Base-by-base conservation (phyloP, 345 rosid species). In the Populus simonii region DNA sequence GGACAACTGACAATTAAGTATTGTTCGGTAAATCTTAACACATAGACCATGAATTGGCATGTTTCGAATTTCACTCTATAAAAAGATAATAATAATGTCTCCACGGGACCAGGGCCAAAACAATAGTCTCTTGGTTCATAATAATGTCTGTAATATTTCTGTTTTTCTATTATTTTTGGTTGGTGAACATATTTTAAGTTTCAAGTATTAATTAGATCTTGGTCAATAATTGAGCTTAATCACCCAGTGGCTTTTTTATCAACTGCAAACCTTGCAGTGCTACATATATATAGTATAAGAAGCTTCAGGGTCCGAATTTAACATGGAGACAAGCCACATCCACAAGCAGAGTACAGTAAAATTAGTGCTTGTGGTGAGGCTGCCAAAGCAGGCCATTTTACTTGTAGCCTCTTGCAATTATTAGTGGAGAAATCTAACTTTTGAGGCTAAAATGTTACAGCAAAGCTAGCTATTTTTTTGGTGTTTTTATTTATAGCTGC, bases 1-100 rank as follows among this genome's bases (percentile, higher is more conserved):
- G 33, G 79, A 67, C 80, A 78, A 47, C 66, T 74, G 47, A 76
- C 62, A 73, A 65, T 70, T 45, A 22, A 29, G 49, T 20, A 39
- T 49, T 71, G 70, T 78, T 57, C 72, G 61, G 41, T 36, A 57
- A 66, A 41, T 65, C 13, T 59, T n/a, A 23, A 25, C 65, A 23
- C 65, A 4, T 5, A 23, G 65, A 23, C 25, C 25, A 3, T 57
- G 63, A 57, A 57, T n/a, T 57, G 12, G 63, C 13, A 59, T 59
- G 29, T 59, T 59, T n/a, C 11, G 27, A 59, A 59, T 0, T 55
- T 7, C 51, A 47, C 17, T 47, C 51, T 4, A 47, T 15, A 47
- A 47, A 47, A 47, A 47, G 5, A 22, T 22, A 7, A 57, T 57
- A 9, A 57, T 57, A 57, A 57, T 57, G 29, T 9, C 63, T 57